Base-by-base conservation (phyloP, 305 asterid species). In the Fraxinus sp. region DNA sequence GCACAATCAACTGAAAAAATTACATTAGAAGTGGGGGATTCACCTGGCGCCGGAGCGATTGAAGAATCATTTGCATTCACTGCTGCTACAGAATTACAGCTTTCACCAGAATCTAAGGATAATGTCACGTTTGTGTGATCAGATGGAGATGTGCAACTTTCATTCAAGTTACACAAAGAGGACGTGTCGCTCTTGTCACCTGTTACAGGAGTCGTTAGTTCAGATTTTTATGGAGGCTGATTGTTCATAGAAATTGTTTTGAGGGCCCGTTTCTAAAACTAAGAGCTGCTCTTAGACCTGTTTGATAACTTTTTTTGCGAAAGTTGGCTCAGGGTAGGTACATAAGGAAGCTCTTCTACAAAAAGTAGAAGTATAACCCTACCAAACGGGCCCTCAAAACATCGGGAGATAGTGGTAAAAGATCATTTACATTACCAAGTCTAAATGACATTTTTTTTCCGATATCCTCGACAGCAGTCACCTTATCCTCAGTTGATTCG, bases 401-500 rank as follows among this genome's bases (percentile, higher is more conserved):
- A 81, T 73, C 18, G 77, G 81, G 77, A 41, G 83, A 75, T 28
- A 8, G 41, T 32, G 37, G 76, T 36, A 76, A 78, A 83, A 66
- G 59, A 79, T n/a, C 28, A 52, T 62, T 68, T 41, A 82, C 83
- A 41, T 82, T 49, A 35, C 55, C 20, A 55, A 22, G 76, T 46
- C 71, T 64, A 59, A 80, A 24, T 68, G 81, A 26, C 70, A 62
- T 78, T 78, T 24, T 30, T 32, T 83, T 20, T 28, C 62, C 77
- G 7, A 43, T 46, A 82, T 87, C 80, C 78, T 13, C 68, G 86
- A 84, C 90, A 80, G 88, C 83, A 59, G 82, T 78, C 59, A 82
- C 89, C 85, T 86, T 86, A 86, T 88, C 91, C 82, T 88, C 89
- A 75, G 33, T 72, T 26, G 82, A 81, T 79, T 86, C 83, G 71